These are phyloP conservation scores for Camellia lanceoleosa DNA, from an alignment of 148 eudicot species.

Conservation along the genomic window DNA sequence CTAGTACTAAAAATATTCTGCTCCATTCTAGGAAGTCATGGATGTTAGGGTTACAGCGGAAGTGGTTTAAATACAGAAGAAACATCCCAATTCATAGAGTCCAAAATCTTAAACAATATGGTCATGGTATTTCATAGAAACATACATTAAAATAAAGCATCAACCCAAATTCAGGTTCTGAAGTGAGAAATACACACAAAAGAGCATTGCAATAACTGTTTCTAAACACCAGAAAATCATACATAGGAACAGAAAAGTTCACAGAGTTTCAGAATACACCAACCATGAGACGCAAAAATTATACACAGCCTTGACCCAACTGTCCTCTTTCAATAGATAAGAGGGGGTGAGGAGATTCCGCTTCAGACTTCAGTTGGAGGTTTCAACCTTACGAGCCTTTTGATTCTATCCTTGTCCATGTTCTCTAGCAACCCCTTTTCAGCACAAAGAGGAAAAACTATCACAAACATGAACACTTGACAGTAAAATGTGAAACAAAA, in stretches of 20 bases:
- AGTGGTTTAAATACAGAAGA: neutral
- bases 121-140: slow-evolving; percentile 2
- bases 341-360: slow-evolving; percentile 14
- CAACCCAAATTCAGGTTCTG: neutral
- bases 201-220: neutral
- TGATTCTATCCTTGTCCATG: slow-evolving; percentile 91
- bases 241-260: neutral
- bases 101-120: neutral
- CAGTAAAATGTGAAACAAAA: slow-evolving; percentile 1
- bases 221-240: neutral
- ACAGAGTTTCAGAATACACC: neutral
- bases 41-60: neutral
- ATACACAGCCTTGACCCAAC: neutral
- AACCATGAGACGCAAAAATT: neutral
- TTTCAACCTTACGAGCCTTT: slow-evolving; percentile 83
- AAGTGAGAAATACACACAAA: neutral
- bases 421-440: slow-evolving; percentile 89
- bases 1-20: no score
- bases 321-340: slow-evolving; percentile 1
- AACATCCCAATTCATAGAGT: neutral
- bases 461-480: slow-evolving; percentile 3
- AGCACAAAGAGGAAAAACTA: neutral
- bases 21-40: no score
- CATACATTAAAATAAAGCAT: no score
- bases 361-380: slow-evolving; percentile 86